Base-by-base conservation (phyloP, 2,329 filamentous ascomycete species). In the Lecanoromycetidae sp. region DNA sequence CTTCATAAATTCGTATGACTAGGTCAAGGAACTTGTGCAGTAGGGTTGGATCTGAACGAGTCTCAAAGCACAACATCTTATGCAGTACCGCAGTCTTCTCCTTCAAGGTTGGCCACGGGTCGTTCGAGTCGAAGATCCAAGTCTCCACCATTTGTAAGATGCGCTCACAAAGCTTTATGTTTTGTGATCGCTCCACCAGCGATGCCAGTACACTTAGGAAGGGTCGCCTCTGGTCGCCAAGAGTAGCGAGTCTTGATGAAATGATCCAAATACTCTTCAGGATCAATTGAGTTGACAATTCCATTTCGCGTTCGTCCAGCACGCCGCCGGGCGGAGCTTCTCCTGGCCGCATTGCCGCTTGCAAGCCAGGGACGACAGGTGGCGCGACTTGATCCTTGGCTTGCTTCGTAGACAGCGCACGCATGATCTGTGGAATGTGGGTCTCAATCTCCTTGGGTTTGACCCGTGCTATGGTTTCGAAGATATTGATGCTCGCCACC, bases 81-180 rank as follows among this genome's bases (percentile, higher is more conserved):
- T 94, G 88, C n/a, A 99, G 69, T 1, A 99, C 91, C 1, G 93
- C 93, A 0, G 90, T 96, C 70, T 98, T 98, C 66, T 98, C 93
- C 64, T 99, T 99, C 1, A 98, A 74, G 0, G 91, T 98, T 0
- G 91, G 91, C 75, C 91, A 95, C 2, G 87, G 91, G 54, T 94
- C 91, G 49, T 87, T 88, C 0, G 87, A 91, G 55, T 87, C 79
- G 70, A 99, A 98, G 5, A 98, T 85, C 93, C 93, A 99, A 26
- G 75, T 77, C 61, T 96, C 90, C 3, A 95, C 90, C 77, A 98
- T 90, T 42, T 82, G 79, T 23, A 99, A 70, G 46, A 98, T 88
- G 67, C 94, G 94, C 58, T 86, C 82, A 63, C 91, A 96, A 6
- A 99, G 75, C 17, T 79, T 75, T 49, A 82, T 82, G 59, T 90